A percentile compares a stretch with the other conserved stretches of the same genome.
phyloP scores from a whole-genome alignment of 306 rosid genomes.

The Canavalia gladiata region DNA sequence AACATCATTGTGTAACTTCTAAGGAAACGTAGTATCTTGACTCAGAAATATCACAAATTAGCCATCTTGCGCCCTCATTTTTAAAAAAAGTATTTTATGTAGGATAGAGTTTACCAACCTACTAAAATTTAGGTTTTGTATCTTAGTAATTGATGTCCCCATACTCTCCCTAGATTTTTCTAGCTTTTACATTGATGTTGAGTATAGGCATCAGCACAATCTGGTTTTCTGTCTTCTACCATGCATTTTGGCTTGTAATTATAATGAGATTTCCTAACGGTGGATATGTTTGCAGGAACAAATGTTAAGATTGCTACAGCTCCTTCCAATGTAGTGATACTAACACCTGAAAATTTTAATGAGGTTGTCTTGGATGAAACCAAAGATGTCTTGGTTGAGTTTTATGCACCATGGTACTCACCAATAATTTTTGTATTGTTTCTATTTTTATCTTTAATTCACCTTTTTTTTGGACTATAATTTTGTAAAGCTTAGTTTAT shows the following conservation, averaged over 20 bases:
- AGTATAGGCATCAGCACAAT: conserved; percentile 26
- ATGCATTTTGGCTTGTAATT: conserved; percentile 5
- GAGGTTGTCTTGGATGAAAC: conserved; percentile 81
- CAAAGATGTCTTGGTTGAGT: conserved; percentile 95
- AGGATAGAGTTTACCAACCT: conserved; percentile 18
- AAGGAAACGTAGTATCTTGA: conserved; percentile 20
- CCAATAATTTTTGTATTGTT: conserved; percentile 6
- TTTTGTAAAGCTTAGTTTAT: not conserved
- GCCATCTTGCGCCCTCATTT: not conserved
- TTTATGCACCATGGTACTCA: conserved; percentile 96
- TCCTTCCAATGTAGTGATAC: conserved; percentile 81
- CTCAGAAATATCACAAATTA: conserved; percentile 10
- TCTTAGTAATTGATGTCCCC: conserved; percentile 11
- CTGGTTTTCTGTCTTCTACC: conserved; percentile 29
- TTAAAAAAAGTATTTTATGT: not conserved
- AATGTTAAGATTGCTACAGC: conserved; percentile 81
- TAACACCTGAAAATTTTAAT: conserved; percentile 71
- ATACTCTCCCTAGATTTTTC: not conserved
- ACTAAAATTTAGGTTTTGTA: conserved; percentile 34
- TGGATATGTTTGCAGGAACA: conserved; percentile 68
- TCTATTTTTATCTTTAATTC: conserved; percentile 2
- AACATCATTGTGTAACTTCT: conserved; percentile 28
- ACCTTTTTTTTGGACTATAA: conserved; percentile 1
- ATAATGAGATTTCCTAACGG: conserved; percentile 36
- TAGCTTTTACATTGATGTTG: conserved; percentile 23